Evolutionary conservation across 805 yeast genomes (phyloP), one percentile per base, ranked within the genome.

Genomic region (Lachancea quebecensis): DNA sequence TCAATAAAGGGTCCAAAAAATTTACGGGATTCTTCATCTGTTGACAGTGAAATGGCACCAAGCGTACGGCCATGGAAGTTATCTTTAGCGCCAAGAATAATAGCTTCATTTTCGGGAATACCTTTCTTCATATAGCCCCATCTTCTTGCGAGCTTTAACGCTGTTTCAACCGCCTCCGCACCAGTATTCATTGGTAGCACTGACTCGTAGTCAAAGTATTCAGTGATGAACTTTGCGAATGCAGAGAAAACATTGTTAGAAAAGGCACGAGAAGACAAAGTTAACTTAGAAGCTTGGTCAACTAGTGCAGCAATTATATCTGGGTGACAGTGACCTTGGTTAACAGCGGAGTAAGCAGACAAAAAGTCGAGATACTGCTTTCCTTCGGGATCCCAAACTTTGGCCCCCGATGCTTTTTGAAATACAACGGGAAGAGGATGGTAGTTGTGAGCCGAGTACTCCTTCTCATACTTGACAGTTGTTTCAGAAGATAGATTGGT

Each of bases 351-450:
- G 69, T 91, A 91, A 9, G 97, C 97, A 15, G 95, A 84, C 49
- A 91, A 71, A 62, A 90, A 91, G 67, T 91, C 98, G 52, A 91
- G 71, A 66, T 90, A 91, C 63, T 89, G 89, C 32, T 82, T 85
- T 52, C 96, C 97, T 69, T 91, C 98, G 5, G 97, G 96, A 64
- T 91, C 98, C 96, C 96, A 90, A 17, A 91, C 96, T 53, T 85
- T 83, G 25, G 96, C 96, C 41, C 98, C 98, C 48, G 65, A 52
- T n/a, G 95, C 98, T 59, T 75, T 81, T 57, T 85, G 75, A 68
- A 91, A 85, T 11, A 91, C 97, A 48, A 91, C 96, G 10, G 98
- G 98, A 51, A 91, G 71, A 41, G 98, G 97, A 68, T 88, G 96
- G 72, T 91, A 91, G 74, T 91, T 91, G 70, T 90, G 97, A 27